Evolutionary conservation across 2,329 filamentous ascomycete genomes (phyloP).

Genomic region (Trichophyton schoenleinii): DNA sequence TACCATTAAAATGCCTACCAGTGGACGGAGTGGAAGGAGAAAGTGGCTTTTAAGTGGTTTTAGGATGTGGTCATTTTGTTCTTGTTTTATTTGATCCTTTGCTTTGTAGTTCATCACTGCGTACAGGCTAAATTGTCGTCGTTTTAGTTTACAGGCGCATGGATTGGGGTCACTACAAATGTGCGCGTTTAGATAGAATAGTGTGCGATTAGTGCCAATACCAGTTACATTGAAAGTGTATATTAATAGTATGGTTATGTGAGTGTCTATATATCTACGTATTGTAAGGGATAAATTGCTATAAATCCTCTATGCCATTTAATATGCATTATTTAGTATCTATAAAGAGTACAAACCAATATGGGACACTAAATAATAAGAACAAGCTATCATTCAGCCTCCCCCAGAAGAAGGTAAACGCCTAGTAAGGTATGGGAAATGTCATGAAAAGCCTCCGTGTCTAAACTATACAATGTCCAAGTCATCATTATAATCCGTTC

Average conservation of each 20-base stretch:
- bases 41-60: neutral
- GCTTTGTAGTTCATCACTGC: neutral
- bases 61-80: neutral
- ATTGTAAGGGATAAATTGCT: no score
- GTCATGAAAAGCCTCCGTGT: neutral
- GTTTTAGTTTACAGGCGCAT: neutral
- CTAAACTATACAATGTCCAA: conserved; percentile 34
- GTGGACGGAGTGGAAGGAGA: neutral
- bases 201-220: neutral
- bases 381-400: neutral
- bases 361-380: neutral
- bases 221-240: neutral
- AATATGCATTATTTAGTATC: no score
- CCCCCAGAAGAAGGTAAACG: neutral
- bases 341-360: no score
- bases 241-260: no score
- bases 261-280: neutral
- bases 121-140: neutral
- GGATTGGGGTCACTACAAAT: neutral
- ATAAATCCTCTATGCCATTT: no score
- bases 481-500: conserved; percentile 40
- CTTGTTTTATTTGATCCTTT: neutral
- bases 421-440: neutral
- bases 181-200: conserved; percentile 1
- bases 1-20: neutral